Conservation (phyloP, 208 protist species). For the Trypanosoma grayi region DNA sequence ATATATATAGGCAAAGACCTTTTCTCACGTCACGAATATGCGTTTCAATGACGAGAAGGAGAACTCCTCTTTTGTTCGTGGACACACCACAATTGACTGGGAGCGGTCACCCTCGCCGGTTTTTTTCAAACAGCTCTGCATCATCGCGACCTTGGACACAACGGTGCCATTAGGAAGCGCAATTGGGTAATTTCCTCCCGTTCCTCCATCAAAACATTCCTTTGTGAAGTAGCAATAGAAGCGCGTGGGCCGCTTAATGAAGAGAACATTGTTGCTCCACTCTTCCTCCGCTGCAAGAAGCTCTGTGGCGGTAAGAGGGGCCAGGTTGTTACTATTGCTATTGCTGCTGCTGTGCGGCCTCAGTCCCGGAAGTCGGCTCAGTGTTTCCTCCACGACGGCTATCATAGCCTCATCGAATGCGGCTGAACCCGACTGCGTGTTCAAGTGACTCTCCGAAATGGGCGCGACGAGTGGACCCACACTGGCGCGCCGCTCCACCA, state of each 20-base stretch:
- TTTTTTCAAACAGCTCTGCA: conserved; percentile 24
- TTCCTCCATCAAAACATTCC: conserved; percentile 45
- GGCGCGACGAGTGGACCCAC: background rate
- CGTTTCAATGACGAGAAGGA: conserved; percentile 9
- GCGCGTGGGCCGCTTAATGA: conserved; percentile 70
- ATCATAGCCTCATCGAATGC: conserved; percentile 76
- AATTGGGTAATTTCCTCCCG: conserved; percentile 22
- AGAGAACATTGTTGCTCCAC: conserved; percentile 63
- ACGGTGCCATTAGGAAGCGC: conserved; percentile 32
- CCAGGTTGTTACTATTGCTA: conserved; percentile 3
- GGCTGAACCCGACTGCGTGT: conserved; percentile 62
- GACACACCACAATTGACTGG: conserved; percentile 28
- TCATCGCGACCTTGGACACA: conserved; percentile 21
- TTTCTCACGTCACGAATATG: conserved; percentile 34
- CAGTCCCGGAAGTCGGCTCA: conserved; percentile 15
- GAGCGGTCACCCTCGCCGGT: conserved; percentile 15
- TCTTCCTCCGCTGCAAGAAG: conserved; percentile 65
- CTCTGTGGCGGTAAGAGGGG: conserved; percentile 34
- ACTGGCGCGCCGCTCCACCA: conserved; percentile 47
- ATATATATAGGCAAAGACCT: conserved; percentile 7
- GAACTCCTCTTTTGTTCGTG: conserved; percentile 29
- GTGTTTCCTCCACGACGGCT: conserved; percentile 63
- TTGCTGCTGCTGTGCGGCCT: background rate
- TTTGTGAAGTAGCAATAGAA: conserved; percentile 65
- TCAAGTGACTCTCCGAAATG: conserved; percentile 32